A percentile compares a stretch with the other conserved stretches of the same genome.
These are phyloP conservation scores for Plasmodium sp. DNA, from an alignment of 169 alveolate genomes.

Conservation along the genomic window DNA sequence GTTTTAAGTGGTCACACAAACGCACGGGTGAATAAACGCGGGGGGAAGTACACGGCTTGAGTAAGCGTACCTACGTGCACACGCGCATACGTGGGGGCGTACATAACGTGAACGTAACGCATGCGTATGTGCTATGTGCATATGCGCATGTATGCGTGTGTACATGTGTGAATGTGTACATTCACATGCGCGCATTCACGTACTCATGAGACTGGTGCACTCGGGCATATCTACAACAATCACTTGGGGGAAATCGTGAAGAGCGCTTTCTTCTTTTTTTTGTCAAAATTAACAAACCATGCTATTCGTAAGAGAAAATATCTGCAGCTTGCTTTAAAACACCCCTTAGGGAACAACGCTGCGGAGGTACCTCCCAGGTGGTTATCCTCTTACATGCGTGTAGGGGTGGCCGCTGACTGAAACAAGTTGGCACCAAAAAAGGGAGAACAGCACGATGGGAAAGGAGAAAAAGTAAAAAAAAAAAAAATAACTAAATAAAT, in stretches of 20 bases:
- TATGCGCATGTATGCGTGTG: not conserved
- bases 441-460: not conserved
- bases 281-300: not conserved
- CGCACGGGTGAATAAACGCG: conserved; percentile 1
- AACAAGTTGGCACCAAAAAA: not conserved
- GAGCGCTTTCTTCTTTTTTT: not conserved
- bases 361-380: not conserved
- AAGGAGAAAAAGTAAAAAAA: not conserved
- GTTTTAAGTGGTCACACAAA: not conserved
- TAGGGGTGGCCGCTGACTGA: not conserved
- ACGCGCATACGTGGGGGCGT: not conserved
- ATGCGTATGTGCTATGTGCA: not conserved
- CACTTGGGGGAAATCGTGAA: not conserved
- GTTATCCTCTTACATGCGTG: not conserved
- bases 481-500: not conserved
- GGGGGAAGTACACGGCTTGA: not conserved
- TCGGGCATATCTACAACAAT: not conserved
- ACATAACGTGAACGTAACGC: not conserved
- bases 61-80: not conserved
- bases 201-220: not conserved
- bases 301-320: not conserved
- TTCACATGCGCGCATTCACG: not conserved
- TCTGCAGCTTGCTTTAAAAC: not conserved
- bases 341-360: not conserved
- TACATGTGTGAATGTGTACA: not conserved